phyloP scores from a whole-genome alignment of 2,329 filamentous ascomycete genomes.

The Trichothecium sympodiale region DNA sequence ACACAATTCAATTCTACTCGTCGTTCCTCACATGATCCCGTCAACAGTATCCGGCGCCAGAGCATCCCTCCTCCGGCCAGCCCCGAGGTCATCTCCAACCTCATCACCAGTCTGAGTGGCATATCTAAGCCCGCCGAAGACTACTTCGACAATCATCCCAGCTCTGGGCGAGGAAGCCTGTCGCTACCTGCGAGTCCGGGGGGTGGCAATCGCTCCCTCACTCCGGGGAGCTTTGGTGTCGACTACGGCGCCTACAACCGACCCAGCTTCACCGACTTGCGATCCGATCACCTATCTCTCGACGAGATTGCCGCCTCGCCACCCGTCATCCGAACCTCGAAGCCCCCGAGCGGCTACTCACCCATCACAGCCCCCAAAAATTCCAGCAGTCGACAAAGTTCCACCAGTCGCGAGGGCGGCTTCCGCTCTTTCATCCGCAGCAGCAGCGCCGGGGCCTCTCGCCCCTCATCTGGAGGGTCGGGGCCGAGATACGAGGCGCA shows the following conservation, averaged over 20 bases:
- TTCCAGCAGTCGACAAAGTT: slow-evolving; percentile 34
- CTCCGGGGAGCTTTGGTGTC: slow-evolving; percentile 50
- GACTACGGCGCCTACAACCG: slow-evolving; percentile 59
- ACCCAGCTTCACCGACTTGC: slow-evolving; percentile 36
- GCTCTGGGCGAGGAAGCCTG: slow-evolving; percentile 11
- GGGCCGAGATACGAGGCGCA: slow-evolving; percentile 43
- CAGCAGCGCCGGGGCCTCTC: slow-evolving; percentile 27
- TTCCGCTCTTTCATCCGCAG: slow-evolving; percentile 49
- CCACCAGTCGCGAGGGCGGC: slow-evolving; percentile 37
- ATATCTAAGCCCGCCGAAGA: slow-evolving; percentile 57
- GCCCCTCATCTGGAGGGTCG: slow-evolving; percentile 50
- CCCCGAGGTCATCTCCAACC: slow-evolving; percentile 58
- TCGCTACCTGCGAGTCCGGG: slow-evolving; percentile 27
- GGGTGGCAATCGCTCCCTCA: background rate
- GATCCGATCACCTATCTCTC: slow-evolving; percentile 32
- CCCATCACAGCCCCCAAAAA: slow-evolving; percentile 54
- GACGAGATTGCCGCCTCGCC: slow-evolving; percentile 52
- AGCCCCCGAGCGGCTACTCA: slow-evolving; percentile 67
- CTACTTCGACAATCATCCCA: slow-evolving; percentile 47
- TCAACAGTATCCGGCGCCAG: slow-evolving; percentile 6
- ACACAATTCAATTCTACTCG: slow-evolving; percentile 3
- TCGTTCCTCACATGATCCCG: background rate
- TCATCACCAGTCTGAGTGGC: slow-evolving; percentile 59
- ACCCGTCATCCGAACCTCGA: slow-evolving; percentile 71
- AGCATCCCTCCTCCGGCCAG: slow-evolving; percentile 33